Conservation (phyloP, 371 early-diverging fungal genomes). For the Hamiltosporidium tvaerminnensis region DNA sequence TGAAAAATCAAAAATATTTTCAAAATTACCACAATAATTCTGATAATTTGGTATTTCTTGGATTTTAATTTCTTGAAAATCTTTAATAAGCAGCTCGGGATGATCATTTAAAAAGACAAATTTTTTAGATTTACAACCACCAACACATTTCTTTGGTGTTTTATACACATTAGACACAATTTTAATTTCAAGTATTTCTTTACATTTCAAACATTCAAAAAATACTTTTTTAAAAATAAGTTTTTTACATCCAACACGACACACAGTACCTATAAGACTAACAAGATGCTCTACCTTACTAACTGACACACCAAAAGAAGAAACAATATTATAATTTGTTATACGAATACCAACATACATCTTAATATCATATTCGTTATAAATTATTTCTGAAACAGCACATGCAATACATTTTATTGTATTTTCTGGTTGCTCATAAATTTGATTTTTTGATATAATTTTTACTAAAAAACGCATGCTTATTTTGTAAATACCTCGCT, state of each 20-base stretch:
- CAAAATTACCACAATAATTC: too few species aligned
- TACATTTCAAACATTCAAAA: constrained; percentile 48
- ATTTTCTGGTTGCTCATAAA: constrained; percentile 7
- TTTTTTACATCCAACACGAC: constrained; percentile 37
- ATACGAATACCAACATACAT: too few species aligned
- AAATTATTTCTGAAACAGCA: constrained; percentile 4
- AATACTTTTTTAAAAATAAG: constrained; percentile 14
- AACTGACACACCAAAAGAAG: too few species aligned
- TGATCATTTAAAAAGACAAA: constrained; percentile 25
- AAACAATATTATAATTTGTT: too few species aligned
- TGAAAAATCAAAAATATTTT: too few species aligned
- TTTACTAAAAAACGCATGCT: background rate
- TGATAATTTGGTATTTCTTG: constrained; percentile 24
- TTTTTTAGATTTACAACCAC: constrained; percentile 35
- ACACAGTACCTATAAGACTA: constrained; percentile 32
- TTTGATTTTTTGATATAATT: background rate
- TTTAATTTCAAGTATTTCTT: constrained; percentile 15
- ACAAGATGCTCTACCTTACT: background rate
- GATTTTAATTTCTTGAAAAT: constrained; percentile 47
- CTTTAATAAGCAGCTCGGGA: constrained; percentile 5
- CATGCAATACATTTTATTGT: constrained; percentile 19
- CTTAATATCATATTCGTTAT: too few species aligned
- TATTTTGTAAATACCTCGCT: constrained; percentile 7
- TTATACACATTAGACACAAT: constrained; percentile 28
- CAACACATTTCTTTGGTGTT: constrained; percentile 30